Conservation (phyloP, 768 basidiomycete species). For the Boletellus emodensis region DNA sequence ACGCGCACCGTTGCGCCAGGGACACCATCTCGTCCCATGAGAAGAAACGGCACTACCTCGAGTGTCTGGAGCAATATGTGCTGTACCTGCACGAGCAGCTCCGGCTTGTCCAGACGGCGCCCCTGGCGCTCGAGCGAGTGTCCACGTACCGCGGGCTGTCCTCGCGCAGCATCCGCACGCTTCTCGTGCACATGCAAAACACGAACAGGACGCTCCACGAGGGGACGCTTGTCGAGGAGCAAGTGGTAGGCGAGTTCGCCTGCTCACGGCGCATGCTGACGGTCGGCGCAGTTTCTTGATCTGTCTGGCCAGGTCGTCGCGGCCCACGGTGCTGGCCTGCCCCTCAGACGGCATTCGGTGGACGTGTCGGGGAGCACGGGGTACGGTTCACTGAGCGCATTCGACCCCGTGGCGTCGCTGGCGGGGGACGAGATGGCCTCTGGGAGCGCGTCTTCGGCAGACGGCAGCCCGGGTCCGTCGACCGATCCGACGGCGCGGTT, state of each 20-base stretch:
- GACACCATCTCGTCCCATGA: slow-evolving; percentile 78
- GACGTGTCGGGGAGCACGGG: slow-evolving; percentile 12
- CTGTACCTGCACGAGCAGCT: slow-evolving; percentile 62
- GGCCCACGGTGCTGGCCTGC: slow-evolving; percentile 21
- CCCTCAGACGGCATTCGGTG: slow-evolving; percentile 29
- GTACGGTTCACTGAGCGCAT: slow-evolving; percentile 12
- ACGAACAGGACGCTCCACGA: slow-evolving; percentile 47
- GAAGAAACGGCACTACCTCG: slow-evolving; percentile 70
- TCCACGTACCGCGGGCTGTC: slow-evolving; percentile 50
- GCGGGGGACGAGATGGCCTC: slow-evolving; percentile 19
- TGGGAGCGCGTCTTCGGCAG: slow-evolving; percentile 22
- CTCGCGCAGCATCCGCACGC: slow-evolving; percentile 63
- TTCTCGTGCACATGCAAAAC: slow-evolving; percentile 69
- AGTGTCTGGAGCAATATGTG: slow-evolving; percentile 70
- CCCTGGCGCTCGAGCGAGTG: slow-evolving; percentile 48
- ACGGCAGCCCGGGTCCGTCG: slow-evolving; percentile 20
- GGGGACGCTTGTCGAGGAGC: slow-evolving; percentile 51
- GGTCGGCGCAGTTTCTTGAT: slow-evolving; percentile 25
- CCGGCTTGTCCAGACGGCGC: slow-evolving; percentile 43
- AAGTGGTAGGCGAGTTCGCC: slow-evolving; percentile 38
- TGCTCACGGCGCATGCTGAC: neutral
- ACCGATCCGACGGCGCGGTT: slow-evolving; percentile 14
- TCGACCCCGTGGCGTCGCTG: slow-evolving; percentile 14
- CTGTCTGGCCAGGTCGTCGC: slow-evolving; percentile 27
- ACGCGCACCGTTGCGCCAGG: slow-evolving; percentile 26